A percentile compares a stretch with the other conserved stretches of the same genome.
Evolutionary conservation across 116 monocot species (phyloP).

Genomic region (Phalaenopsis hybrid): DNA sequence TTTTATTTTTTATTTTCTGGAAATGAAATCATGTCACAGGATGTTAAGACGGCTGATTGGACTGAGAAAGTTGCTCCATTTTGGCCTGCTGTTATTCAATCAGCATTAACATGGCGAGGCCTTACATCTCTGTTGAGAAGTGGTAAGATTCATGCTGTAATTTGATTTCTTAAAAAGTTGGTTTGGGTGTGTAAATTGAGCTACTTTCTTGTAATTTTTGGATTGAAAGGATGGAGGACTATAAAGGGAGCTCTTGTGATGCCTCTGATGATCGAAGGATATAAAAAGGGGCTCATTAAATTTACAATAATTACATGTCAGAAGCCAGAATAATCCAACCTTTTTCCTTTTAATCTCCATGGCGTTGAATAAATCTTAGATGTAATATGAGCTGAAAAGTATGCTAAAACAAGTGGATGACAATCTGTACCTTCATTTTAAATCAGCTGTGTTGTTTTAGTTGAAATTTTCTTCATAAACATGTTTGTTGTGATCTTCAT

Average conservation of each 20-base stretch:
- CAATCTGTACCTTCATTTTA: no score
- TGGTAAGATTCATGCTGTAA: slow-evolving; percentile 18
- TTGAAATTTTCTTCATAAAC: no score
- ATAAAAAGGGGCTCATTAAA: slow-evolving; percentile 59
- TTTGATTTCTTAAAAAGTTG: background rate
- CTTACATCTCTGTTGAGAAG: slow-evolving; percentile 51
- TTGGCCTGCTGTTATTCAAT: slow-evolving; percentile 63
- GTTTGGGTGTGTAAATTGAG: background rate
- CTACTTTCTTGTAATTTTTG: background rate
- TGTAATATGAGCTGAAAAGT: no score
- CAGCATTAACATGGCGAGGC: slow-evolving; percentile 52
- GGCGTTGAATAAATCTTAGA: no score
- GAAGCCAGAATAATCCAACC: slow-evolving; percentile 28
- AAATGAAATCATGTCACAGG: slow-evolving; percentile 19
- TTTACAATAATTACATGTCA: slow-evolving; percentile 60
- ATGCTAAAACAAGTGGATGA: no score
- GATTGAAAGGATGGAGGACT: slow-evolving; percentile 55
- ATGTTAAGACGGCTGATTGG: slow-evolving; percentile 66
- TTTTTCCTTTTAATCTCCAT: no score
- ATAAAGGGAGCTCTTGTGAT: slow-evolving; percentile 59
- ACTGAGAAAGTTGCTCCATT: slow-evolving; percentile 75
- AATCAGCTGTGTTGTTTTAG: no score
- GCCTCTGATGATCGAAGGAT: slow-evolving; percentile 69
- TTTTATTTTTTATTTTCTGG: no score
- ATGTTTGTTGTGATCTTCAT: no score